phyloP scores from a whole-genome alignment of 2,329 filamentous ascomycete genomes.

The Escovopsis sp. region DNA sequence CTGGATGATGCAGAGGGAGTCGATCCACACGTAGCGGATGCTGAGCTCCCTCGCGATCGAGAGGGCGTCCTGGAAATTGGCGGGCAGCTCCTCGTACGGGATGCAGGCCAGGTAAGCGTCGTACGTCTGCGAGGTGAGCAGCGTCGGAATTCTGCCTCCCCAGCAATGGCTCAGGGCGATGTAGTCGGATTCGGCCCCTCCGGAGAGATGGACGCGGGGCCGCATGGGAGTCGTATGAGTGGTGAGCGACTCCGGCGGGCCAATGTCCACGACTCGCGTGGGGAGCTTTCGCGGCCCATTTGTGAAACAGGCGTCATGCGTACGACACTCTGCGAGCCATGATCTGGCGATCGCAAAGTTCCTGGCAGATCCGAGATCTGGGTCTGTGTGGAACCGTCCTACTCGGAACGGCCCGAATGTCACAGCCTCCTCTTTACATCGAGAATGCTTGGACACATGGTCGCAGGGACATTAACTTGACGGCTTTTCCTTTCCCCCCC shows the following conservation, averaged over 20 bases:
- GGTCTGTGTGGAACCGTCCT: neutral
- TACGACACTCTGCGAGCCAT: neutral
- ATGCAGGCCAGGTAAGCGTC: neutral
- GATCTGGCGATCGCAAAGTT: slow-evolving; percentile 1
- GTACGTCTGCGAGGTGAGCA: slow-evolving; percentile 1
- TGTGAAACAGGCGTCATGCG: neutral
- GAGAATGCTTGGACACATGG: too few relatives aligned
- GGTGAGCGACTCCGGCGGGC: neutral
- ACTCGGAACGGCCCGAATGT: neutral
- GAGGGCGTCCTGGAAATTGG: slow-evolving; percentile 8
- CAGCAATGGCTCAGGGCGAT: slow-evolving; percentile 3
- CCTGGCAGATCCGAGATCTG: neutral
- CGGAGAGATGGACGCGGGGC: neutral
- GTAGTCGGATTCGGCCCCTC: neutral
- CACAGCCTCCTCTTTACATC: neutral
- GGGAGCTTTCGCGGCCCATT: neutral
- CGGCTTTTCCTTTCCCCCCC: too few relatives aligned
- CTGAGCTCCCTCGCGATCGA: slow-evolving; percentile 5
- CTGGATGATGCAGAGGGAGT: slow-evolving; percentile 10
- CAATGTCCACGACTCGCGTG: slow-evolving; percentile 2
- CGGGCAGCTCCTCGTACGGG: slow-evolving; percentile 1
- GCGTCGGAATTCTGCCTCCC: slow-evolving; percentile 1
- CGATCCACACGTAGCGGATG: slow-evolving; percentile 9
- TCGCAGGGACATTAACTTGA: too few relatives aligned
- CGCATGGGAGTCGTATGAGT: too few relatives aligned